Conservation (phyloP, 169 alveolate species). For the Sarcocystis neurona region DNA sequence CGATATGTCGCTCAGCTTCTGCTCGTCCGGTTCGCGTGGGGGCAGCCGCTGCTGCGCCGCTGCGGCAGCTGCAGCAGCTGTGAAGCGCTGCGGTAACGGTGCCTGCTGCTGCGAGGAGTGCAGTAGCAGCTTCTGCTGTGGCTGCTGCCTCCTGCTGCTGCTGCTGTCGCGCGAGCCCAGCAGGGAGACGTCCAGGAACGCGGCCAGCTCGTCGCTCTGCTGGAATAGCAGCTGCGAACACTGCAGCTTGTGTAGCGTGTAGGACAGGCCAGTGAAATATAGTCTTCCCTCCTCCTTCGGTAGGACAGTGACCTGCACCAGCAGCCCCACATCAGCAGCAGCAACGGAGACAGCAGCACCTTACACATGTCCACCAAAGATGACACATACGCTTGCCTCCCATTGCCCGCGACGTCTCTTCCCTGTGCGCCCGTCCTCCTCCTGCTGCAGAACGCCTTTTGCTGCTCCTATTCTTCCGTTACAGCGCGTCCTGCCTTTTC, state of each 20-base stretch:
- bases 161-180: neutral
- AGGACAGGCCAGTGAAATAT: constrained; percentile 43
- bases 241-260: constrained; percentile 36
- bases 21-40: neutral
- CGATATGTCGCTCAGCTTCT: no score
- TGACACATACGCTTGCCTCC: no score
- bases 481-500: no score
- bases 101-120: no score
- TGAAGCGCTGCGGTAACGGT: no score
- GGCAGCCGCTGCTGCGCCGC: neutral
- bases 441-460: no score
- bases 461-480: no score
- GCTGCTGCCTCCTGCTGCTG: neutral
- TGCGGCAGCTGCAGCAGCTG: neutral
- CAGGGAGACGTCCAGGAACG: neutral
- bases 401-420: no score
- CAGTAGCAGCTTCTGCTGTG: neutral
- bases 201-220: constrained; percentile 10
- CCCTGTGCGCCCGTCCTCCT: no score
- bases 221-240: constrained; percentile 48
- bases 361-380: no score
- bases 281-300: constrained; percentile 55
- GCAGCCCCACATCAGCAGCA: no score
- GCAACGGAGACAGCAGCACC: no score
- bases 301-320: constrained; percentile 46